Percentiles rank a stretch among this genome's conserved stretches.
phyloP scores from a whole-genome alignment of 345 rosid genomes.

The Pistacia integerrima region DNA sequence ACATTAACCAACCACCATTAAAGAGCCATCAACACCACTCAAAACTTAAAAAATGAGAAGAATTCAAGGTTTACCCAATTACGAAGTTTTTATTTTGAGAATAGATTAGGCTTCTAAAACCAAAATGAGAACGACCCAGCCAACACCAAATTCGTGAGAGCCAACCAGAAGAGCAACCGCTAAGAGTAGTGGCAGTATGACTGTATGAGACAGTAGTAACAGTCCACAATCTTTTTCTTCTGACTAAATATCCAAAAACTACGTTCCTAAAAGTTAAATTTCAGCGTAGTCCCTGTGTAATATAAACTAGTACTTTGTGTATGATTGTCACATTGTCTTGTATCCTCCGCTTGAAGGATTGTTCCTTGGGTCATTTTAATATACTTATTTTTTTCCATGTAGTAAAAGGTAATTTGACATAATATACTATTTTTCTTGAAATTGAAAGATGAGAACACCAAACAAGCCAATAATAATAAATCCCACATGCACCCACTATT shows the following conservation, averaged over 20 bases:
- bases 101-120: background rate
- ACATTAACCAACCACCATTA: conserved; percentile 17
- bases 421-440: background rate
- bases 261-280: background rate
- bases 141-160: conserved; percentile 41
- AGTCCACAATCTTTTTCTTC: conserved; percentile 13
- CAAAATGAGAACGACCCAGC: conserved; percentile 38
- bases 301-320: background rate
- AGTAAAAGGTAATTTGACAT: background rate
- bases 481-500: background rate
- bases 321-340: background rate
- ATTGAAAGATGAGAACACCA: background rate
- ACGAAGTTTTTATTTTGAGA: conserved; percentile 23
- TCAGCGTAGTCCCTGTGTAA: background rate
- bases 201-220: conserved; percentile 26
- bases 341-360: background rate
- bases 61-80: conserved; percentile 20
- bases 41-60: conserved; percentile 6
- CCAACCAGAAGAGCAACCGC: conserved; percentile 31
- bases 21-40: background rate
- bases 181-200: conserved; percentile 24
- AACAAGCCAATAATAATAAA: conserved; percentile 3
- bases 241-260: background rate
- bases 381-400: too few relatives aligned
- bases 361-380: background rate